These are phyloP conservation scores for Quercus phellos DNA, from an alignment of 331 rosid genomes.

Conservation along the genomic window DNA sequence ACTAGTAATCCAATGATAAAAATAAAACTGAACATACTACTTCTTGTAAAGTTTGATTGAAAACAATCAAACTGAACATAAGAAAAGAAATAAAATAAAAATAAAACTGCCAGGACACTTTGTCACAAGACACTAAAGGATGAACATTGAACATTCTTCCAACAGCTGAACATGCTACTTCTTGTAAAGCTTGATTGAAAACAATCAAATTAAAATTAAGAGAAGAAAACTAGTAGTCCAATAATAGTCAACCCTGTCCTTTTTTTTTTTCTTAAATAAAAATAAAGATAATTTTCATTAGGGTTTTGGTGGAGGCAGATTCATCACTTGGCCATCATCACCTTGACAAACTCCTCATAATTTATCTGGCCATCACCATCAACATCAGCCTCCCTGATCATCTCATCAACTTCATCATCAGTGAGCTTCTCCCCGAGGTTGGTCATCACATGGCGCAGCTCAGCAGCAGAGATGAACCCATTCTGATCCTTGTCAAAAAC, in stretches of 20 bases:
- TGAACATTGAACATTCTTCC: conserved; percentile 16
- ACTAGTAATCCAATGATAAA: conserved; percentile 2
- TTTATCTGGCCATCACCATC: conserved; percentile 89
- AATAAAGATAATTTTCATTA: conserved; percentile 11
- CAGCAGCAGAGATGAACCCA: conserved; percentile 86
- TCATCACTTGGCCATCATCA: conserved; percentile 83
- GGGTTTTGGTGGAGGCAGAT: neutral
- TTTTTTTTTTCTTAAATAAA: neutral
- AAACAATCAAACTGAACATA: no score
- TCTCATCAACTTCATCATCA: conserved; percentile 80
- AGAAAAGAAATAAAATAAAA: neutral
- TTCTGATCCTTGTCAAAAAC: conserved; percentile 87
- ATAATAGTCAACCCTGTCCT: conserved; percentile 20
- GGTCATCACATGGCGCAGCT: conserved; percentile 87
- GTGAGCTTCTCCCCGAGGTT: conserved; percentile 85
- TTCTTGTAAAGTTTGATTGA: conserved; percentile 8
- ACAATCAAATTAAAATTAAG: conserved; percentile 12
- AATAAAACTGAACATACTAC: conserved; percentile 10
- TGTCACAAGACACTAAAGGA: conserved; percentile 20
- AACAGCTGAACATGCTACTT: conserved; percentile 20
- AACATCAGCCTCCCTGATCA: conserved; percentile 85
- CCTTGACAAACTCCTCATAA: conserved; percentile 75
- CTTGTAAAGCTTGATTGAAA: conserved; percentile 15
- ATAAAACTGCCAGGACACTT: conserved; percentile 17
- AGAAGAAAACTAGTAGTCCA: conserved; percentile 1